A percentile compares a stretch with the other conserved stretches of the same genome.
Conservation (phyloP, 148 eudicot genomes). For the Spergularia bocconei region DNA sequence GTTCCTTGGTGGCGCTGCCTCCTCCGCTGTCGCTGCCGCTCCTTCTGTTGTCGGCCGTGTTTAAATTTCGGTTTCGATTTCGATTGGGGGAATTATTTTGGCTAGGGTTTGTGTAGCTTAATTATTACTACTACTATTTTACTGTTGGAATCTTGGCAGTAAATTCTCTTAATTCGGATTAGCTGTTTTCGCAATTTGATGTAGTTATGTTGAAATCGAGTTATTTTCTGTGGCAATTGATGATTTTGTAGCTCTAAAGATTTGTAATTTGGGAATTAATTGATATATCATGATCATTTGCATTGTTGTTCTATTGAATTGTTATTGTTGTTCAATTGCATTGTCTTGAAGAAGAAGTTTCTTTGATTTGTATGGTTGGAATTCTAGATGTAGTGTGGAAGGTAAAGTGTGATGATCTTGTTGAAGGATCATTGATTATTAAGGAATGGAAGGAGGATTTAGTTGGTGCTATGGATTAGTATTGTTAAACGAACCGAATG, state of each 20-base stretch:
- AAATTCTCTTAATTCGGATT: not conserved
- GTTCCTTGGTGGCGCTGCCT: conserved; percentile 70
- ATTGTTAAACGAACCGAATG: not conserved
- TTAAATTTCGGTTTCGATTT: conserved; percentile 16
- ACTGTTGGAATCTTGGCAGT: not conserved
- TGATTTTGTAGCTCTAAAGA: not conserved
- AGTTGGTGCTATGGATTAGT: not conserved
- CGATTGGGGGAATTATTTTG: not conserved
- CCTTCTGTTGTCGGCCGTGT: conserved; percentile 45
- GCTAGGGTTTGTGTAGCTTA: not conserved
- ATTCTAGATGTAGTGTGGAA: too few relatives aligned
- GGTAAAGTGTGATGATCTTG: too few relatives aligned
- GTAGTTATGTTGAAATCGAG: not conserved
- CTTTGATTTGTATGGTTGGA: too few relatives aligned
- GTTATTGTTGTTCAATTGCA: too few relatives aligned
- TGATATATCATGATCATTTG: not conserved
- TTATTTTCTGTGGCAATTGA: not conserved
- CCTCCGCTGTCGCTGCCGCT: conserved; percentile 55
- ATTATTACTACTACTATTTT: not conserved
- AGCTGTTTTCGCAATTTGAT: not conserved
- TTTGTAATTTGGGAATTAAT: not conserved
- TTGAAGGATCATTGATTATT: too few relatives aligned
- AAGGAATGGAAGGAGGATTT: too few relatives aligned
- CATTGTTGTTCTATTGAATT: not conserved
- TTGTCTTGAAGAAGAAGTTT: too few relatives aligned